These are phyloP conservation scores for Calycina marina DNA, from an alignment of 2,329 filamentous ascomycete species.

Conservation along the genomic window DNA sequence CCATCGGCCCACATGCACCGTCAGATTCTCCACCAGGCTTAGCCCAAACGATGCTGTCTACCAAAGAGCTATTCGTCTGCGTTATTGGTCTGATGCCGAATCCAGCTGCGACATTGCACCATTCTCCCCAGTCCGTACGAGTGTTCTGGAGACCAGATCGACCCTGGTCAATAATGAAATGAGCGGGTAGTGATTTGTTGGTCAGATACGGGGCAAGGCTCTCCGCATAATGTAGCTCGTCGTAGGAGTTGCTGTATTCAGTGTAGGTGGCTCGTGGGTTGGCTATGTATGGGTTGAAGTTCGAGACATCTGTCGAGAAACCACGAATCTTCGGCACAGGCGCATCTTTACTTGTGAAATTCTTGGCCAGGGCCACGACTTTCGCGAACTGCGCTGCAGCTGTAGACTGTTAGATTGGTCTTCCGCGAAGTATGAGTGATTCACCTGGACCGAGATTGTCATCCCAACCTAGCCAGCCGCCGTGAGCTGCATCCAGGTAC, in stretches of 20 bases:
- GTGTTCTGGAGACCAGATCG: slow-evolving; percentile 46
- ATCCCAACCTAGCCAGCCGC: slow-evolving; percentile 49
- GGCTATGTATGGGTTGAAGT: slow-evolving; percentile 40
- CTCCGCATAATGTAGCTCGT: slow-evolving; percentile 37
- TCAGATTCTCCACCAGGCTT: slow-evolving; percentile 46
- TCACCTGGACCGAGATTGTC: slow-evolving; percentile 40
- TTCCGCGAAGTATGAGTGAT: slow-evolving; percentile 23
- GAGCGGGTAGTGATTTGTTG: slow-evolving; percentile 32
- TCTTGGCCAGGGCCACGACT: slow-evolving; percentile 25
- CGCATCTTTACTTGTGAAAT: slow-evolving; percentile 31
- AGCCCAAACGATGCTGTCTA: slow-evolving; percentile 56
- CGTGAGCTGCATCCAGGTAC: slow-evolving; percentile 50
- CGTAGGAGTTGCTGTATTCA: slow-evolving; percentile 31
- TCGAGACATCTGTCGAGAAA: slow-evolving; percentile 40
- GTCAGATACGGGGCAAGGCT: slow-evolving; percentile 33
- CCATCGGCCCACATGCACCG: slow-evolving; percentile 30
- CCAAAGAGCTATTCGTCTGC: slow-evolving; percentile 40
- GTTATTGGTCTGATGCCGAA: slow-evolving; percentile 50
- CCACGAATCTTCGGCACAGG: slow-evolving; percentile 32
- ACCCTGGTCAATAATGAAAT: slow-evolving; percentile 34
- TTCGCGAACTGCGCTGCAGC: slow-evolving; percentile 28
- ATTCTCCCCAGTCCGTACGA: slow-evolving; percentile 46
- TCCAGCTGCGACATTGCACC: slow-evolving; percentile 53
- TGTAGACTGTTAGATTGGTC: slow-evolving; percentile 5
- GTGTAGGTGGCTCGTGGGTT: slow-evolving; percentile 27